Evolutionary conservation across 177 flowering plant genomes (phyloP), one percentile per base, ranked within the genome.

Genomic region (Vitis hybrid): DNA sequence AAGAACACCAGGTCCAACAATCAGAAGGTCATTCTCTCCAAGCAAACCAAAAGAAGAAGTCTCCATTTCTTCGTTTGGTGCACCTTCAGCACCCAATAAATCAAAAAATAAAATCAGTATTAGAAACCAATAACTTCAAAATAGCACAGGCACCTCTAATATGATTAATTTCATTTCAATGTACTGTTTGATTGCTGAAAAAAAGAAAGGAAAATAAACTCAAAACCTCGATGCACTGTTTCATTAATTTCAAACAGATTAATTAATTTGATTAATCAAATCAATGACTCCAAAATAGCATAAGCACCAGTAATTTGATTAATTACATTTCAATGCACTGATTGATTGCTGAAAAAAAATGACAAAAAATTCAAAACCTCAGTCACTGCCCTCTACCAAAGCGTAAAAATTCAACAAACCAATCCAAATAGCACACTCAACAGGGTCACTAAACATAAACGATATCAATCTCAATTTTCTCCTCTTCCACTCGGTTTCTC

Each of bases 1-100:
- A 45, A 95, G 91, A 65, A 93, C 95, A 52, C 99, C 99, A 0
- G 99, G 99, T 2, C 99, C 99, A 10, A 95, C 93, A 66, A 94
- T 88, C 61, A 94, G 83, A 73, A 94, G 68, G 82, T 94, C 98
- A 69, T 82, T 70, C 67, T 79, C 84, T 53, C 94, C 97, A 8
- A 88, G 74, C 58, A 63, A 62, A 10, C 79, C 78, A 50, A 84
- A 60, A 31, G 86, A 79, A 10, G 83, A 77, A 55, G 62, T 69
- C 71, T 69, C 72, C 68, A 49, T 1, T 64, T 67, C 81, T 67
- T 80, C 83, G 29, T 59, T 33, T 9, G 77, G 26, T 18, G 79
- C 79, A 62, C 82, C 90, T 84, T 68, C 73, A 61, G 57, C 72
- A 29, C 49, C 51, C 55, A 63, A 76, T 22, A 51, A 62, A 66